These are phyloP conservation scores for Paramecium bursaria DNA, from an alignment of 73 alveolate species.

Conservation along the genomic window DNA sequence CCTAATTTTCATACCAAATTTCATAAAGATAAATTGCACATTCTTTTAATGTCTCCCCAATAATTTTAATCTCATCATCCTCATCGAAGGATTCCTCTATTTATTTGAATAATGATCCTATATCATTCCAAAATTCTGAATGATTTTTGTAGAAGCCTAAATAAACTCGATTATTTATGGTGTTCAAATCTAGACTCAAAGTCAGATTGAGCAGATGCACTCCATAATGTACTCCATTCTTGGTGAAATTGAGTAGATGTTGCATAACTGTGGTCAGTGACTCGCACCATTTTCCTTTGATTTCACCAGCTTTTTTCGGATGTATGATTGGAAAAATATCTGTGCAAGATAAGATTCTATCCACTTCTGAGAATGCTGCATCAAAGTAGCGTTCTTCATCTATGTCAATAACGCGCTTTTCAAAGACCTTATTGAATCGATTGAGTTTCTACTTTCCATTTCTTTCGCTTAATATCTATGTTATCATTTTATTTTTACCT, in stretches of 20 bases:
- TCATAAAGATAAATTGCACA: slow-evolving; percentile 10
- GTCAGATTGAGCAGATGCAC: slow-evolving; percentile 76
- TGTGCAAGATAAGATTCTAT: slow-evolving; percentile 69
- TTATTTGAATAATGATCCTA: slow-evolving; percentile 77
- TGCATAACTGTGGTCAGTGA: slow-evolving; percentile 25
- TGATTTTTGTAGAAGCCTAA: slow-evolving; percentile 73
- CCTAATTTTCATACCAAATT: slow-evolving; percentile 27
- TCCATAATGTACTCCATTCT: slow-evolving; percentile 74
- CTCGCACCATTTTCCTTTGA: slow-evolving; percentile 80
- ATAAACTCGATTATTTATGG: slow-evolving; percentile 79
- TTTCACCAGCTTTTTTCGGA: slow-evolving; percentile 81
- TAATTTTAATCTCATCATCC: slow-evolving; percentile 13
- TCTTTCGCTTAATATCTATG: slow-evolving; percentile 52
- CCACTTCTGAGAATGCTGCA: slow-evolving; percentile 68
- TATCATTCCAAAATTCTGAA: slow-evolving; percentile 82
- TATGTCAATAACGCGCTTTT: slow-evolving; percentile 51
- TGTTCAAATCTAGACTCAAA: slow-evolving; percentile 69
- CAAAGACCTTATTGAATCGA: slow-evolving; percentile 67
- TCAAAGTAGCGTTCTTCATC: slow-evolving; percentile 65
- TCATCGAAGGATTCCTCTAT: background rate
- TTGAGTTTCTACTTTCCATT: slow-evolving; percentile 68
- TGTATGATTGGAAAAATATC: slow-evolving; percentile 86
- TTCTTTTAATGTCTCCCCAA: slow-evolving; percentile 34
- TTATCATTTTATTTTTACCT: slow-evolving; percentile 42
- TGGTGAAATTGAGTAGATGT: slow-evolving; percentile 58